A percentile compares a stretch with the other conserved stretches of the same genome.
Evolutionary conservation across 1,139 yeast species (phyloP).

Genomic region (Wickerhamomyces sp.): DNA sequence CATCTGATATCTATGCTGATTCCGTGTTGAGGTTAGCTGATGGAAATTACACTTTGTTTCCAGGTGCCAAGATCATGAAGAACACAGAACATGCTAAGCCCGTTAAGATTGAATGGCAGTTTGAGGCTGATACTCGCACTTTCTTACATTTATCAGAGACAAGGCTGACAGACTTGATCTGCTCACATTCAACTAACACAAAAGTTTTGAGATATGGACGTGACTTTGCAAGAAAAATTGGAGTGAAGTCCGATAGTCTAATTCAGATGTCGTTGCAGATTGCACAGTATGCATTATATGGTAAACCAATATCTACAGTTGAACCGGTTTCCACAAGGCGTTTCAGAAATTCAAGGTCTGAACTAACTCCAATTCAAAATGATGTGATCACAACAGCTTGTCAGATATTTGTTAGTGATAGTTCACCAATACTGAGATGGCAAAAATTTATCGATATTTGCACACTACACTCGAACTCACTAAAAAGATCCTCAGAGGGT

Average conservation of each 20-base stretch:
- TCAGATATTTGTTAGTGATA: constrained; percentile 54
- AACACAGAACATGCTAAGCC: constrained; percentile 24
- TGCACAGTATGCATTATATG: constrained; percentile 69
- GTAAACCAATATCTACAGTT: constrained; percentile 58
- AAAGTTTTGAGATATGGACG: constrained; percentile 37
- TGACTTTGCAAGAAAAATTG: constrained; percentile 45
- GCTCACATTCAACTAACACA: constrained; percentile 60
- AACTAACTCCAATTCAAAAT: constrained; percentile 60
- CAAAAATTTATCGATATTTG: constrained; percentile 47
- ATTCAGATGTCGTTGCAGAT: constrained; percentile 66
- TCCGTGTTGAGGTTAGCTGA: constrained; percentile 68
- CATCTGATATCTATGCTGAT: constrained; percentile 73
- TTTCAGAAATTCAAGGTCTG: constrained; percentile 65
- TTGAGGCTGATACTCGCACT: constrained; percentile 44
- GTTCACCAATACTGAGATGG: constrained; percentile 43
- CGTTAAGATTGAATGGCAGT: constrained; percentile 41
- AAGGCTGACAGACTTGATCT: constrained; percentile 66
- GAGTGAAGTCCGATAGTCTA: constrained; percentile 59
- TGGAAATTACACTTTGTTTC: constrained; percentile 51
- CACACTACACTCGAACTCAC: constrained; percentile 42
- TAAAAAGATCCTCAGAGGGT: constrained; percentile 53
- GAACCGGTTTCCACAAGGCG: constrained; percentile 73
- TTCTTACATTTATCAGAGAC: constrained; percentile 64
- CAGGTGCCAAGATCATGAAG: constrained; percentile 14
- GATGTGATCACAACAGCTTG: constrained; percentile 49